Evolutionary conservation across 176 grass and related monocot species (phyloP).

Genomic region (Avena eriantha): DNA sequence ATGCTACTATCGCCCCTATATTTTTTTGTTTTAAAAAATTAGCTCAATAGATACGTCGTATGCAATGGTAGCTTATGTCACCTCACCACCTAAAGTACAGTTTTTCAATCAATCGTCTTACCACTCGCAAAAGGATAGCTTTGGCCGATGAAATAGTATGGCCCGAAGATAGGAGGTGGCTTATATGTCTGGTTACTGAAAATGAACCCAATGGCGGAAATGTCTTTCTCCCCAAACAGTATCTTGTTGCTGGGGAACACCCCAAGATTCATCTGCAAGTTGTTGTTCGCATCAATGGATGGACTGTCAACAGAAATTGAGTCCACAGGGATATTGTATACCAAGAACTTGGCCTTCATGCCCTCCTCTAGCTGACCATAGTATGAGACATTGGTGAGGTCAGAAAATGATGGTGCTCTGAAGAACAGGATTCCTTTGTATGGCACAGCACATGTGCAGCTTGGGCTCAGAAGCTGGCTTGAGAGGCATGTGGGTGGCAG

Average conservation of each 20-base stretch:
- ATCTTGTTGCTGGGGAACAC: conserved; percentile 60
- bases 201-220: conserved; percentile 52
- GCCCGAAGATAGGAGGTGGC: conserved; percentile 41
- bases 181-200: conserved; percentile 87
- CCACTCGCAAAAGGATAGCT: conserved; percentile 51
- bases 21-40: neutral
- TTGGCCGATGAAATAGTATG: conserved; percentile 70
- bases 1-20: neutral
- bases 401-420: conserved; percentile 77
- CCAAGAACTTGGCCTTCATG: conserved; percentile 44
- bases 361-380: conserved; percentile 43
- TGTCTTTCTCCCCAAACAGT: conserved; percentile 55
- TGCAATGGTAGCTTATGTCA: neutral
- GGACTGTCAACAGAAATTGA: conserved; percentile 56
- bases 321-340: conserved; percentile 36
- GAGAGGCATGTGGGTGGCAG: conserved; percentile 44
- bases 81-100: neutral
- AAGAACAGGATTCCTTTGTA: conserved; percentile 78
- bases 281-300: conserved; percentile 50
- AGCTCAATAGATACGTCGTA: neutral
- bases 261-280: conserved; percentile 56
- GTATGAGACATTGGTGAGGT: conserved; percentile 61
- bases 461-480: conserved; percentile 60
- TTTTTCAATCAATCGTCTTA: conserved; percentile 41
- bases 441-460: conserved; percentile 66